phyloP scores from a whole-genome alignment of 352 stramenopile species.

The Pythium phragmitis region DNA sequence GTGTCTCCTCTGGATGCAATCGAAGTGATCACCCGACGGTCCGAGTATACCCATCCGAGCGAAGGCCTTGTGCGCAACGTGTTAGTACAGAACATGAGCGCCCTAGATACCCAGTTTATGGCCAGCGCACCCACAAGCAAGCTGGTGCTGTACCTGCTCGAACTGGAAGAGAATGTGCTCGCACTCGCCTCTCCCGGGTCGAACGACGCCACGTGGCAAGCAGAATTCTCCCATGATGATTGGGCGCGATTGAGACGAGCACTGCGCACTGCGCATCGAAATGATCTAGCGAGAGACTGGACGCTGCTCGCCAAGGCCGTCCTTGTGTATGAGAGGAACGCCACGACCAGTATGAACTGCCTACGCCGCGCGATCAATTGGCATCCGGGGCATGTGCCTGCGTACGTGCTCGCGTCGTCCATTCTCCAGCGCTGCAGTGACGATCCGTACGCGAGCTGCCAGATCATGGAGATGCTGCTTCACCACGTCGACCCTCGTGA shows the following conservation, averaged over 20 bases:
- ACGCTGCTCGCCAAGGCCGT: slow-evolving; percentile 19
- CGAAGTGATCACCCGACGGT: neutral
- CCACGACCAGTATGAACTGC: slow-evolving; percentile 26
- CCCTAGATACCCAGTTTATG: neutral
- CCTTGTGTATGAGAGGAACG: slow-evolving; percentile 15
- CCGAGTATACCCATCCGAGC: neutral
- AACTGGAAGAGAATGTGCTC: slow-evolving; percentile 21
- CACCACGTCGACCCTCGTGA: slow-evolving; percentile 18
- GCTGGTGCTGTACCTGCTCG: slow-evolving; percentile 12
- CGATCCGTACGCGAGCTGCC: slow-evolving; percentile 27
- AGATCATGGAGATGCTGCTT: slow-evolving; percentile 31
- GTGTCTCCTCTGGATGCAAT: slow-evolving; percentile 11
- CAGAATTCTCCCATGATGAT: slow-evolving; percentile 5
- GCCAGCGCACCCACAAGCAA: neutral
- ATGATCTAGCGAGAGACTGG: slow-evolving; percentile 24
- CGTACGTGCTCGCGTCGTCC: slow-evolving; percentile 26
- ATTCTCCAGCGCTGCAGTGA: slow-evolving; percentile 13
- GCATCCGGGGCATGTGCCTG: slow-evolving; percentile 25
- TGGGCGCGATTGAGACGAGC: slow-evolving; percentile 24
- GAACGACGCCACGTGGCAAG: slow-evolving; percentile 23
- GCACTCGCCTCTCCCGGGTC: neutral
- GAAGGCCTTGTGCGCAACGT: neutral
- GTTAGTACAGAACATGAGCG: neutral
- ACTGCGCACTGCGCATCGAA: neutral
- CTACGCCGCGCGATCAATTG: slow-evolving; percentile 30